Evolutionary conservation across 1,284 basidiomycete genomes (phyloP), one percentile per base, ranked within the genome.

Genomic region (Fistulinella cinereoalba): DNA sequence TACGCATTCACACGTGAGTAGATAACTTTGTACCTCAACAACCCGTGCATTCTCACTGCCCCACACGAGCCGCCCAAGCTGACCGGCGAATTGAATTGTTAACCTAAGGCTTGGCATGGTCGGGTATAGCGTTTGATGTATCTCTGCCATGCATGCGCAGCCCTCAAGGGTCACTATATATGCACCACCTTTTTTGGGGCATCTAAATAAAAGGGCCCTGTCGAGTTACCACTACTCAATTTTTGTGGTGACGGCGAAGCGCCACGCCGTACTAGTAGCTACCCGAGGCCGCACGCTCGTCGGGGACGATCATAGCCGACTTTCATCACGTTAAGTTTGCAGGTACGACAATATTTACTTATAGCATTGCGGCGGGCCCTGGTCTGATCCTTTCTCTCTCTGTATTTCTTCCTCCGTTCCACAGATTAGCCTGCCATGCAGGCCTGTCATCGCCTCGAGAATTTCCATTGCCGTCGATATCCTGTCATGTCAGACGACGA

Each of bases 401-500:
- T 8, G 10, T 13, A 28, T 6, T 13, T 28, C 3, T 38, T 11
- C 3, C 21, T 16, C 12, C 24, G 23, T 33, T 41, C 13, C 31
- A 33, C 33, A 18, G 29, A 34, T 36, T 9, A 12, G 6, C 11
- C 29, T 22, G 15, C 16, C 24, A 56, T 55, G 56, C 54, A 56
- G 41, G 24, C 33, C 13, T 21, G 50, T 45, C 40, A 32, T 37
- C 44, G 31, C 21, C 8, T 32, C 2, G 44, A 28, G 21, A 21
- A 31, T 15, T 22, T 41, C 29, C 29, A 31, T 27, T 15, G 3
- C 3, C 23, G 28, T 33, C 52, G 54, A 16, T 19, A 53, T 41
- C 48, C 52, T 6, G 25, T 15, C 18, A 32, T 56, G 41, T 43
- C 56, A 0, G 31, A 41, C 18, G 53, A 58, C 15, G 54, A 55